Base-by-base conservation (phyloP, 768 basidiomycete species). In the Lentinula guzmanii region DNA sequence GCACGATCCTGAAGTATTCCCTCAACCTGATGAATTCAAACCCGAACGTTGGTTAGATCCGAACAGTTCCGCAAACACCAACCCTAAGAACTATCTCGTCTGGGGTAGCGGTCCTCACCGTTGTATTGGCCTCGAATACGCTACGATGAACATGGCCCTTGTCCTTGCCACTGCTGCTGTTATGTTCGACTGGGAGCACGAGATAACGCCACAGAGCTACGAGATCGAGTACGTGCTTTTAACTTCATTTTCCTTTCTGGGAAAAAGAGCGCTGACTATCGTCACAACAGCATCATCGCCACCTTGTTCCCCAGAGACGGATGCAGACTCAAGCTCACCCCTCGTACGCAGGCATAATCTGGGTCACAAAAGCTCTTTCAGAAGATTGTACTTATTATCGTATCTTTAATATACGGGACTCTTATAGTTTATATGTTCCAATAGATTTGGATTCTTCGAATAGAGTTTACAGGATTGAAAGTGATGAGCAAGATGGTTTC, bases 261-360 rank as follows among this genome's bases (percentile, higher is more conserved):
- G 58, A 59, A 59, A 48, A 48, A 6, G 58, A 59, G 58, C 58
- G 58, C 58, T 59, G 58, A 59, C 21, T 48, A 34, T 48, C 10
- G 3, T 61, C 46, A 46, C 16, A 35, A 5, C 9, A 93, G 91
- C 54, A 93, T 98, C 64, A 93, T 98, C 66, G 92, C 95, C n/a
- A 97, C 94, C 21, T 75, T 98, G 46, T 99, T 99, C 85, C 97
- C 97, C 10, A 88, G 91, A 72, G 95, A 98, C 69, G 93, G 92
- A 46, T 93, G 93, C 67, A 74, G 83, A 61, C 80, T 98, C 64
- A 91, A 86, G 69, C 83, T 96, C 66, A 80, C 83, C 2, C 89
- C 92, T 34, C 84, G 89, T 56, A 65, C 68, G 31, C 33, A 66
- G 15, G 35, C 39, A 42, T 62, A 34, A 53, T 39, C 13, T 53